phyloP scores from a whole-genome alignment of 1,284 basidiomycete species.

The Cutaneotrichosporon cavernicola region DNA sequence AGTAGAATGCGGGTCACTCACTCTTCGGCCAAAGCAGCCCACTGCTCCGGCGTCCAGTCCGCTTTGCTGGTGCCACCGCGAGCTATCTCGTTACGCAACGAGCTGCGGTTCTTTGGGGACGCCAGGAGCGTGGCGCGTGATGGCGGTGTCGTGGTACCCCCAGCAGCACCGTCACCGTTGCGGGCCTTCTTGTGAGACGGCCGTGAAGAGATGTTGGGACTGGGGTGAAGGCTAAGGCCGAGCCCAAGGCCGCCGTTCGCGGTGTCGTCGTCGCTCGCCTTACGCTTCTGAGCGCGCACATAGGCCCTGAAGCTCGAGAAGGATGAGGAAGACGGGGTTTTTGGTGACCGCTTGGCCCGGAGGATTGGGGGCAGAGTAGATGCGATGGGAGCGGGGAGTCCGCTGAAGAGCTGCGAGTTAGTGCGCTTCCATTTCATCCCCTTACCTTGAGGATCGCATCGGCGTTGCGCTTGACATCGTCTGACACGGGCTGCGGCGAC shows the following conservation, averaged over 20 bases:
- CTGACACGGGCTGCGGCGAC: constrained; percentile 14
- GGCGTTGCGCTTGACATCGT: constrained; percentile 29
- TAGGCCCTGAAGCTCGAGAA: constrained; percentile 24
- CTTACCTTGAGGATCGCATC: constrained; percentile 40
- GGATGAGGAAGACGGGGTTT: constrained; percentile 1
- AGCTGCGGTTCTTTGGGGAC: constrained; percentile 16
- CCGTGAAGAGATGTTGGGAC: constrained; percentile 6
- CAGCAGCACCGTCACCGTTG: constrained; percentile 9
- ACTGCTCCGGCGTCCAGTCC: constrained; percentile 27
- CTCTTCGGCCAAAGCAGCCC: constrained; percentile 11
- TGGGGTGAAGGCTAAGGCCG: constrained; percentile 14
- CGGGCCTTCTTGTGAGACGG: constrained; percentile 25
- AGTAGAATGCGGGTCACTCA: constrained; percentile 10
- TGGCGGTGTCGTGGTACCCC: neutral
- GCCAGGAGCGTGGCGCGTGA: neutral
- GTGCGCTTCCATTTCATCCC: constrained; percentile 10
- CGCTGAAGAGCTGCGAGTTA: constrained; percentile 32
- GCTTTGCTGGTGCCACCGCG: constrained; percentile 15
- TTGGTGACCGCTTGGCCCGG: constrained; percentile 4
- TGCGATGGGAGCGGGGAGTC: constrained; percentile 42
- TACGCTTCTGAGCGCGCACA: constrained; percentile 23
- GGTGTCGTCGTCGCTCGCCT: constrained; percentile 10
- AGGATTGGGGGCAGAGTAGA: constrained; percentile 22
- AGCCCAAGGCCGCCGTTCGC: constrained; percentile 32
- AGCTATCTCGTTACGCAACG: constrained; percentile 27